Conservation (phyloP, 176 grass and related monocot species). For the Saccharum spontaneum region DNA sequence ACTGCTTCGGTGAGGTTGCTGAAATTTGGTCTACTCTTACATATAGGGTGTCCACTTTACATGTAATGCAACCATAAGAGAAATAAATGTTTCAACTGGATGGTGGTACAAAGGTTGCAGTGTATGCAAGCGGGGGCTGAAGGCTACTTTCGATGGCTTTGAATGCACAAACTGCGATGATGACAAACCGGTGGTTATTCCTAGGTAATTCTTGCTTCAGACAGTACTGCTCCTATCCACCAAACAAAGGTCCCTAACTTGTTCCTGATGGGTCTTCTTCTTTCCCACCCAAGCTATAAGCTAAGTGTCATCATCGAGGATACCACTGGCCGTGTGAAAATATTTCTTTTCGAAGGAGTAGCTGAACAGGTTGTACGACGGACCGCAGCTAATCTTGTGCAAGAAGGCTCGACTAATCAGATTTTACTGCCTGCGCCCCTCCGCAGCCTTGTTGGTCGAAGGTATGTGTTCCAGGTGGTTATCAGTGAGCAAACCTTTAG, state of each 20-base stretch:
- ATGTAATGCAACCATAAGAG: not conserved
- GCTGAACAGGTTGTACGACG: not conserved
- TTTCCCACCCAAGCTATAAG: not conserved
- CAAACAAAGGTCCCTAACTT: not conserved
- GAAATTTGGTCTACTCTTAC: not conserved
- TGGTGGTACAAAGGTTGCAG: slow-evolving; percentile 13
- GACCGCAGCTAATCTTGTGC: not conserved
- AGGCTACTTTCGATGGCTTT: not conserved
- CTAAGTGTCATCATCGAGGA: not conserved
- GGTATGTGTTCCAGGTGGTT: not conserved
- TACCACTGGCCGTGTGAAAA: not conserved
- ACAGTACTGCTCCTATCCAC: not conserved
- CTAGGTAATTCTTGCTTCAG: not conserved
- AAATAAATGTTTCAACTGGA: not conserved
- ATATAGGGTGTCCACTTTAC: not conserved
- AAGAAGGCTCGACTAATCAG: not conserved
- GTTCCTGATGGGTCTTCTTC: not conserved
- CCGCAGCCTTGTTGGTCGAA: not conserved
- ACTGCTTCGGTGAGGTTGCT: too few relatives aligned
- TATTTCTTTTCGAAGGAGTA: not conserved
- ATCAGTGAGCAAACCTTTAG: not conserved
- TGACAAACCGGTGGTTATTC: not conserved
- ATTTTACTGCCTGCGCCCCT: not conserved
- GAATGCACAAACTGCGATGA: not conserved
- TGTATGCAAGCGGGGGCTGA: not conserved